Evolutionary conservation across 202 grass and related monocot genomes (phyloP).

Genomic region (Elaeis oleifera): DNA sequence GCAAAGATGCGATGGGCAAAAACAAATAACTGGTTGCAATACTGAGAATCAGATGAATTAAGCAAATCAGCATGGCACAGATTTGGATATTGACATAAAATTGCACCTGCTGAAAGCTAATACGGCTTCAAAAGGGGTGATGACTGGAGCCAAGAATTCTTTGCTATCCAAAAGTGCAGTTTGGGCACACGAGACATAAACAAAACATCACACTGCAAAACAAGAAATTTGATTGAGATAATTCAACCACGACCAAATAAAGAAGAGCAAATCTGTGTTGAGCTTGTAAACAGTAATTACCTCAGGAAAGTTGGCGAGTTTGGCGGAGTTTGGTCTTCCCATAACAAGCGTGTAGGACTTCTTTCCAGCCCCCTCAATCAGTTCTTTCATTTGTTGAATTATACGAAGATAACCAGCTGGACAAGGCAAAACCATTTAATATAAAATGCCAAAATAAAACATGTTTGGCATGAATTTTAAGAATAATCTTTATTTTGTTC

Average conservation of each 20-base stretch:
- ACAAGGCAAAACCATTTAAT: slow-evolving; percentile 16
- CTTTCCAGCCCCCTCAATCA: slow-evolving; percentile 77
- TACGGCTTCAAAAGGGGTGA: slow-evolving; percentile 91
- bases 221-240: slow-evolving; percentile 14
- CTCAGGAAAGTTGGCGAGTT: slow-evolving; percentile 97
- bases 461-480: no score
- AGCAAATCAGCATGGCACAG: no score
- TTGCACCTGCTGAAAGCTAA: slow-evolving; percentile 85
- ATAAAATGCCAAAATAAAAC: background rate
- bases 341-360: slow-evolving; percentile 93
- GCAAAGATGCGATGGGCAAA: no score
- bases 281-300: slow-evolving; percentile 29
- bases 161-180: slow-evolving; percentile 97
- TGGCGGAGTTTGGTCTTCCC: slow-evolving; percentile 78
- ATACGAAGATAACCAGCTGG: slow-evolving; percentile 92
- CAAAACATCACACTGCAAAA: slow-evolving; percentile 73
- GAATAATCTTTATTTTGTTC: no score
- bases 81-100: no score
- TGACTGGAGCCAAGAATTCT: slow-evolving; percentile 83
- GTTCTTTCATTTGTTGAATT: slow-evolving; percentile 87
- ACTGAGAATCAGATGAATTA: no score
- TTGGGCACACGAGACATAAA: slow-evolving; percentile 95
- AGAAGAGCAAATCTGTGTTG: slow-evolving; percentile 1
- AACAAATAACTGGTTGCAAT: no score
- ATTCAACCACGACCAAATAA: background rate